Conservation (phyloP, 768 basidiomycete species). For the Kwoniella dejecticola region DNA sequence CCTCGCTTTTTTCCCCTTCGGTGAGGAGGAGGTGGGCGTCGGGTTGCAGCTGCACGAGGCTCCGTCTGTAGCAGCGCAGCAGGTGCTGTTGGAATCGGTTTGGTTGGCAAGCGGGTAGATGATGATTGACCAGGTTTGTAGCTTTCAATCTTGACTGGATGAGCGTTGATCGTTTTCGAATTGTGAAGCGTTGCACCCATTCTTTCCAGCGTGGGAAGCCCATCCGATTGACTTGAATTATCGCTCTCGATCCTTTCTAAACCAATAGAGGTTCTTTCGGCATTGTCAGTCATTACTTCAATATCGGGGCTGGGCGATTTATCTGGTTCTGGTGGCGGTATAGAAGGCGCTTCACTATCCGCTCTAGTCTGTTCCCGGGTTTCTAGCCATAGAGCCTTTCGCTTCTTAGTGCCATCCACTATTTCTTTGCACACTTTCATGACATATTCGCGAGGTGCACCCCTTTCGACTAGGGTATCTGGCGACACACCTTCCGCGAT, state of each 20-base stretch:
- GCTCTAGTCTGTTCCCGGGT: constrained; percentile 19
- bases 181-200: constrained; percentile 6
- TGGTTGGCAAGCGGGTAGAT: background rate
- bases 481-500: constrained; percentile 40
- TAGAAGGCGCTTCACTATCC: constrained; percentile 20
- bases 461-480: constrained; percentile 31
- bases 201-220: constrained; percentile 16
- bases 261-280: background rate
- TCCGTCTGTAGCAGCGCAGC: too few species aligned
- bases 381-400: constrained; percentile 30
- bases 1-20: constrained; percentile 5
- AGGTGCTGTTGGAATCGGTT: too few species aligned
- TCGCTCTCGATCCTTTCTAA: constrained; percentile 19
- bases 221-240: constrained; percentile 28
- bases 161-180: background rate
- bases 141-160: constrained; percentile 24
- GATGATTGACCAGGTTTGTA: constrained; percentile 20
- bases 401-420: constrained; percentile 28
- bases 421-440: constrained; percentile 44
- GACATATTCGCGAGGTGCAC: constrained; percentile 40
- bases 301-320: constrained; percentile 32
- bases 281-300: constrained; percentile 8
- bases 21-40: background rate
- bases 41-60: too few species aligned
- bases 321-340: background rate